Percentiles rank a stretch among this genome's conserved stretches.
phyloP scores from a whole-genome alignment of 352 stramenopile species.

The Globisporangium camurandrum region DNA sequence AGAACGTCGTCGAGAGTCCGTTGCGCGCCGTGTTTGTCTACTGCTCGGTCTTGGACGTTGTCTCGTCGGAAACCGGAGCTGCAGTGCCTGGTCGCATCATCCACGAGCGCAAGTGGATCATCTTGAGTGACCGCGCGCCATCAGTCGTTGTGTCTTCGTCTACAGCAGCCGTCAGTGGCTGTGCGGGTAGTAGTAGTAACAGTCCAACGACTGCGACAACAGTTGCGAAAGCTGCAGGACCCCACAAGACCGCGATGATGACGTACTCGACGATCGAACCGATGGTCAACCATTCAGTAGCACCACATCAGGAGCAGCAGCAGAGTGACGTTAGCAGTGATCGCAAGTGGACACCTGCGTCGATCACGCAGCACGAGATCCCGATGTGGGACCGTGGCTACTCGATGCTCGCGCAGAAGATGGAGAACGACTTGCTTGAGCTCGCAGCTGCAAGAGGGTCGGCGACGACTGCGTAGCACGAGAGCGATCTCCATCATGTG shows the following conservation, averaged over 20 bases:
- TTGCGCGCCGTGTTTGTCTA: constrained; percentile 1
- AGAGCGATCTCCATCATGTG: too few species aligned
- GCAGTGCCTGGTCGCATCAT: constrained; percentile 5
- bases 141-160: neutral
- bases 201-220: neutral
- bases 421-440: constrained; percentile 8
- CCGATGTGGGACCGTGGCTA: constrained; percentile 4
- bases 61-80: neutral
- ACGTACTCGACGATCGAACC: constrained; percentile 10
- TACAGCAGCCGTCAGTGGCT: neutral
- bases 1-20: constrained; percentile 4
- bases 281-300: constrained; percentile 1
- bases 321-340: too few species aligned
- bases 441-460: too few species aligned
- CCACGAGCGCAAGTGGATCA: constrained; percentile 9
- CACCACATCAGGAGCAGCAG: neutral
- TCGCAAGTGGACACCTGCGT: neutral
- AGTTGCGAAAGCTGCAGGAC: neutral
- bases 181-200: neutral
- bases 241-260: constrained; percentile 1
- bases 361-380: constrained; percentile 1
- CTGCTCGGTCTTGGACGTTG: constrained; percentile 1
- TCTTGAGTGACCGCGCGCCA: neutral
- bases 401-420: constrained; percentile 3
- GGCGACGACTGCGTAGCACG: too few species aligned